phyloP scores from a whole-genome alignment of 73 alveolate genomes.

The Paramecium tetraurelia region DNA sequence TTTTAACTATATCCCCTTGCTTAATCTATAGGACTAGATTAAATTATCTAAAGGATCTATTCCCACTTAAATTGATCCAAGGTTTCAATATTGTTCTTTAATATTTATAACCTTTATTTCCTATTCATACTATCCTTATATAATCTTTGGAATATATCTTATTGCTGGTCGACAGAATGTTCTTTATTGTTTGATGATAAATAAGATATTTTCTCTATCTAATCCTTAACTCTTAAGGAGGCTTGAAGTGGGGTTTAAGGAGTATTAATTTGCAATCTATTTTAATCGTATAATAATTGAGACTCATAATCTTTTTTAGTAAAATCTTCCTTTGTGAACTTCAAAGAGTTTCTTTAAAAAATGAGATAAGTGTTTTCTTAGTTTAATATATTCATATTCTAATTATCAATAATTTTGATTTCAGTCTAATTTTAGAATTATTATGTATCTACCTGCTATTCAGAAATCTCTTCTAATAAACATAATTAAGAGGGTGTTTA shows the following conservation, averaged over 20 bases:
- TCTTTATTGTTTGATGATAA: background rate
- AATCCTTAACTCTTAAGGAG: background rate
- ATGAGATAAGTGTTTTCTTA: background rate
- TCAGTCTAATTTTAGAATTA: background rate
- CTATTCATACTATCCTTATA: background rate
- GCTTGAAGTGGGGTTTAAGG: background rate
- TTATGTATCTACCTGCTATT: background rate
- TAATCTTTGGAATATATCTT: background rate
- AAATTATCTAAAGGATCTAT: background rate
- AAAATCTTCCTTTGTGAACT: background rate
- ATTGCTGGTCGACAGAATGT: background rate
- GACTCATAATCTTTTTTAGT: background rate
- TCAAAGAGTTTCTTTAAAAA: background rate
- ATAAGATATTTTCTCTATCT: background rate
- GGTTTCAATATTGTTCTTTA: background rate
- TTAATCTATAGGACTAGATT: background rate
- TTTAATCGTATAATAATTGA: background rate
- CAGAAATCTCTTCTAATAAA: background rate
- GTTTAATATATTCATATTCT: background rate
- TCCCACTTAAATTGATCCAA: conserved; percentile 8
- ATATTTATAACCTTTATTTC: background rate
- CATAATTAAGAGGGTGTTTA: background rate
- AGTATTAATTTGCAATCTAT: background rate
- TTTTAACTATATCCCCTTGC: background rate
- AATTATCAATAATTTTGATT: background rate